Percentiles rank a stretch among this genome's conserved stretches.
phyloP scores from a whole-genome alignment of 2,329 filamentous ascomycete genomes.

The Microcera coccophila region DNA sequence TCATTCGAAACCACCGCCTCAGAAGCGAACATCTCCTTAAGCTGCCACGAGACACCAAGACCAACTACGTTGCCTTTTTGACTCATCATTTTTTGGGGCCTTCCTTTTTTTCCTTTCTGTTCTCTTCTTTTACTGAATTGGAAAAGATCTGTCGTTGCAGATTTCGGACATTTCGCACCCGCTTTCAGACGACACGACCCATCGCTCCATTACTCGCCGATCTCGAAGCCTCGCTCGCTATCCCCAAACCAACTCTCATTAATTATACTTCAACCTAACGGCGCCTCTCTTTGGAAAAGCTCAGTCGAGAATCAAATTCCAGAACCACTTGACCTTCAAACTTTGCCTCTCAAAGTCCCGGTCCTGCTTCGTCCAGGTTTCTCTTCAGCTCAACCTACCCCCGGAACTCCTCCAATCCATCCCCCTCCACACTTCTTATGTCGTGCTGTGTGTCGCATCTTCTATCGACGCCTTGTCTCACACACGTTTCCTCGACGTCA shows the following conservation, averaged over 20 bases:
- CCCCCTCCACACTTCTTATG: no score
- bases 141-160: no score
- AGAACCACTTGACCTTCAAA: no score
- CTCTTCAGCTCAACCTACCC: constrained; percentile 1
- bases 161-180: no score
- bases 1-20: no score
- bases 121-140: not conserved
- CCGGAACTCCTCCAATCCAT: no score
- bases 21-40: no score
- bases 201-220: not conserved
- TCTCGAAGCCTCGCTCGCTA: not conserved
- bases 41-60: no score
- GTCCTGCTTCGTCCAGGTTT: not conserved
- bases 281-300: not conserved
- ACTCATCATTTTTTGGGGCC: no score
- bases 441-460: no score
- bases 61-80: no score
- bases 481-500: not conserved
- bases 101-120: not conserved
- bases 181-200: not conserved
- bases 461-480: not conserved
- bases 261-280: not conserved
- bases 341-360: no score
- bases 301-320: not conserved
- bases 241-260: not conserved